Base-by-base conservation (phyloP, 768 basidiomycete species). In the Phlebiopsis flavidoalba region DNA sequence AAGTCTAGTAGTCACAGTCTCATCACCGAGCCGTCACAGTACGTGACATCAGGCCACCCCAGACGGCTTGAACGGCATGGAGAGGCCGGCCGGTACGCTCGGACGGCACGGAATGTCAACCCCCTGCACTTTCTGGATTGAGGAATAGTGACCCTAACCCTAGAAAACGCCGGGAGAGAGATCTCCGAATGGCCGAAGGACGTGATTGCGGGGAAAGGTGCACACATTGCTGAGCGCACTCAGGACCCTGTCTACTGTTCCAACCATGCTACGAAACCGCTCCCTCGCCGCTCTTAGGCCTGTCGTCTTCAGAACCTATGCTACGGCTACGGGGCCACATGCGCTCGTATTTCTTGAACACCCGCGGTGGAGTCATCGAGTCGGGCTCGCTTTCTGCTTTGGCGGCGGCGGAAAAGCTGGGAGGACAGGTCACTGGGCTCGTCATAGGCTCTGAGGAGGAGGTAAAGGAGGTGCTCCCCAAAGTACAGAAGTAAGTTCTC, bases 261-360 rank as follows among this genome's bases (percentile, higher is more conserved):
- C 46, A 22, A 50, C 35, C 22, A 68, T 68, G 67, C 45, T 68
- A 40, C 64, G 67, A 36, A 26, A 60, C 21, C 62, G 64, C 21
- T 49, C 61, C 17, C 57, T 66, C 19, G n/a, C 50, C 12, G 31
- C 49, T 24, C 21, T 53, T 52, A 36, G 40, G 33, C 45, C 61
- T 26, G 55, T 69, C 8, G 54, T 55, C 31, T 33, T 50, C 53
- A 75, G 86, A 60, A 70, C 77, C 5, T 91, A 90, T 70, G 83
- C 89, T 5, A 82, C 87, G 3, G 73, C 81, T 22, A 60, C 80
- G 5, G 76, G 85, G 35, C 86, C 89, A 0, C 87, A 90, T 73
- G 86, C 89, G 0, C 83, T 97, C 4, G 87, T 97, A n/a, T 88
- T 92, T 65, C 79, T 98, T 51, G 96, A 98, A 73, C 94, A 98